Base-by-base conservation (phyloP, 2,329 filamentous ascomycete genomes). In the Exophiala spinifera region DNA sequence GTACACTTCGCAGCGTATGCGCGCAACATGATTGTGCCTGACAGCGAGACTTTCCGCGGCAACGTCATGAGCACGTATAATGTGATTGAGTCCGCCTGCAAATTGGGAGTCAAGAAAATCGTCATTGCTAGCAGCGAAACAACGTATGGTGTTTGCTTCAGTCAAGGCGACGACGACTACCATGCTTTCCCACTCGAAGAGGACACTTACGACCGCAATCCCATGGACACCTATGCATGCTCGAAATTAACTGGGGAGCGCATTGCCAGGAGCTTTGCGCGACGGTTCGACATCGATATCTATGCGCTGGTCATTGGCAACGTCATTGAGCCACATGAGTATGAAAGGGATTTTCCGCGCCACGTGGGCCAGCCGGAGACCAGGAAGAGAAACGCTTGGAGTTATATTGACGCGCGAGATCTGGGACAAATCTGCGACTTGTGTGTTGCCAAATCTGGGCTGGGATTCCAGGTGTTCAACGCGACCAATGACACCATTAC, bases 381-480 rank as follows among this genome's bases (percentile, higher is more conserved):
- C 2, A 72, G 81, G 50, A 80, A 80, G 62, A 70, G 77, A 1
- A 83, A 85, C 64, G 82, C 79, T 0, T 86, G 82, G 82, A 78
- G 74, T 19, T 86, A 86, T 64, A 82, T 82, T 19, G 83, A 86
- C 64, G 80, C 80, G 0, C 67, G 82, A 3, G 83, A 86, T 61
- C 65, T 86, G 2, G 83, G 81, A 0, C 79, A 82, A 66, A 85
- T 86, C 53, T 84, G 80, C 63, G 72, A 84, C 58, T 63, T 79
- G 7, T 76, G 73, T 15, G 72, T 85, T 3, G 60, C 75, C 56
- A 79, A 76, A 60, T 74, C 75, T 63, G 81, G 79, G 0, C 63
- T 86, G 8, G 82, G 82, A 0, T 86, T 83, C 61, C 81, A 85
- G 63, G 70, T 85, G 0, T 86, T 85, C 67, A 86, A 86, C 63